These are phyloP conservation scores for Saccharomycopsis schoenii DNA, from an alignment of 805 yeast genomes.

Conservation along the genomic window DNA sequence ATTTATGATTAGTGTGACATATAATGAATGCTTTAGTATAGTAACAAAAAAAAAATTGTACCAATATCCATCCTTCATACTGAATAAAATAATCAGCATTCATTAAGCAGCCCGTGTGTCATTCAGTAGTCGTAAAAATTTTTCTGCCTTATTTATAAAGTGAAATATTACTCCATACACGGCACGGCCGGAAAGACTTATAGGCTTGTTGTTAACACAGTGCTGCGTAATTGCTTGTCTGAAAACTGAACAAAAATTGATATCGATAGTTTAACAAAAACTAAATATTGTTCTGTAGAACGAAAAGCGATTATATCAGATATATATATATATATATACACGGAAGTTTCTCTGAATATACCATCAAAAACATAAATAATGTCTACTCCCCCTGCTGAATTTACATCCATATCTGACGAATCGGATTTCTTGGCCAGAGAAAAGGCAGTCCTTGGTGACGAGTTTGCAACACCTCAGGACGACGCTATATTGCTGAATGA, in stretches of 20 bases:
- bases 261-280: not conserved
- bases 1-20: too few relatives aligned
- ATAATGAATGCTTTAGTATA: too few relatives aligned
- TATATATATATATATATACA: too few relatives aligned
- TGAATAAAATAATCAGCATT: not conserved
- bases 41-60: too few relatives aligned
- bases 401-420: conserved; percentile 10
- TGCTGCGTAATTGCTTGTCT: not conserved
- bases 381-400: conserved; percentile 15
- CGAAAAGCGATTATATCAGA: not conserved
- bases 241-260: not conserved
- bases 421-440: conserved; percentile 16
- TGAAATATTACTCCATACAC: not conserved
- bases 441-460: conserved; percentile 17
- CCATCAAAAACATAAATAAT: not conserved
- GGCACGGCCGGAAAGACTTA: not conserved
- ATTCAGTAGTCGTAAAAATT: too few relatives aligned
- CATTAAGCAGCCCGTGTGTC: not conserved
- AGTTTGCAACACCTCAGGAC: conserved; percentile 17
- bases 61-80: not conserved
- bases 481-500: conserved; percentile 1
- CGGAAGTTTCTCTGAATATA: too few relatives aligned
- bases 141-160: too few relatives aligned
- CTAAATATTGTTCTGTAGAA: not conserved
- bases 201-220: not conserved